Evolutionary conservation across 495 filamentous ascomycete genomes (phyloP).

Genomic region (Neurospora pannonica): DNA sequence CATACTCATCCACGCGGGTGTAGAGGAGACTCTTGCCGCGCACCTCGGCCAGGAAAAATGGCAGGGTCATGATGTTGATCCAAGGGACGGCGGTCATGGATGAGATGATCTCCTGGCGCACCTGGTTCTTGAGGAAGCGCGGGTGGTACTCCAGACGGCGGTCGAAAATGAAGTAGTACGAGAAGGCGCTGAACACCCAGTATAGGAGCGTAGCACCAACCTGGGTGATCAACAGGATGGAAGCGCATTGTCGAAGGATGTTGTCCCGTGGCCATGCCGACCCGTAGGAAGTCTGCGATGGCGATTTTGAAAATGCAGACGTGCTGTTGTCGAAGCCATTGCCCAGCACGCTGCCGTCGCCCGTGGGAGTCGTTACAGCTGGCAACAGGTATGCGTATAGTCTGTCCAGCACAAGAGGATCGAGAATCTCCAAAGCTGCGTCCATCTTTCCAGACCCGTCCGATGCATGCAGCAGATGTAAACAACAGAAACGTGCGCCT

Average conservation of each 20-base stretch:
- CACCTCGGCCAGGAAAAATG: constrained; percentile 15
- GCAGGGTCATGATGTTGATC: constrained; percentile 15
- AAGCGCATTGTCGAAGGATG: constrained; percentile 11
- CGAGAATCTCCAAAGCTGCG: constrained; percentile 9
- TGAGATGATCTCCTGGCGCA: constrained; percentile 12
- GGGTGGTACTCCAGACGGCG: constrained; percentile 15
- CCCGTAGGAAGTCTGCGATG: neutral
- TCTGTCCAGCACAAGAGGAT: constrained; percentile 14
- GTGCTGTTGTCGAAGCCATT: neutral
- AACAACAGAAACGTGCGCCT: neutral
- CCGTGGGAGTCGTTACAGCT: constrained; percentile 1
- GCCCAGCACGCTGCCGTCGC: neutral
- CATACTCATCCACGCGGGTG: constrained; percentile 8
- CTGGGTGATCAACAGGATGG: constrained; percentile 12
- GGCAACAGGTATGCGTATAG: constrained; percentile 12
- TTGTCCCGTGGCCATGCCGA: constrained; percentile 15
- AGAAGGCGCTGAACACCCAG: constrained; percentile 14
- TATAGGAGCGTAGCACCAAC: constrained; percentile 11
- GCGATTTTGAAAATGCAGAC: constrained; percentile 1
- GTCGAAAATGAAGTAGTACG: constrained; percentile 15
- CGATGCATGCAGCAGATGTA: neutral
- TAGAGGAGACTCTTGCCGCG: constrained; percentile 14
- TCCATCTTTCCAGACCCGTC: constrained; percentile 4
- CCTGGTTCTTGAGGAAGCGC: constrained; percentile 16
- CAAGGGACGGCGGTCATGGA: constrained; percentile 12